A percentile compares a stretch with the other conserved stretches of the same genome.
Conservation (phyloP, 306 rosid genomes). For the Dicorynia guianensis region DNA sequence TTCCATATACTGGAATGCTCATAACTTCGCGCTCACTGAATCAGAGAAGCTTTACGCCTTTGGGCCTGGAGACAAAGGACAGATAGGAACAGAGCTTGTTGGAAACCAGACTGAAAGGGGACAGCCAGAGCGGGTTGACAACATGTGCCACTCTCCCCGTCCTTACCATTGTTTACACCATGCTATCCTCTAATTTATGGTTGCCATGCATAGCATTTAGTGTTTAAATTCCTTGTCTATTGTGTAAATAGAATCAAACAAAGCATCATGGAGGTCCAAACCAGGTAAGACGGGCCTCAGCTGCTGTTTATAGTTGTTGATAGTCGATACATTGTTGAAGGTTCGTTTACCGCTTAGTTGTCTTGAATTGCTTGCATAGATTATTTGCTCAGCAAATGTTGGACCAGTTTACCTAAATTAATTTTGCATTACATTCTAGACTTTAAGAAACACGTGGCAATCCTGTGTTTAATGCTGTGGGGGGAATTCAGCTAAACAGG, state of each 20-base stretch:
- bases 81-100: slow-evolving; percentile 79
- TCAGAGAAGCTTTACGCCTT: slow-evolving; percentile 91
- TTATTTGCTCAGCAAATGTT: slow-evolving; percentile 35
- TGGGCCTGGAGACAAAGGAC: slow-evolving; percentile 97
- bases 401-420: not conserved
- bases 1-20: slow-evolving; percentile 92
- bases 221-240: slow-evolving; percentile 55
- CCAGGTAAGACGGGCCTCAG: slow-evolving; percentile 57
- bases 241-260: slow-evolving; percentile 67
- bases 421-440: not conserved
- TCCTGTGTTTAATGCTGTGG: not conserved
- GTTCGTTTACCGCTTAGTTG: slow-evolving; percentile 47
- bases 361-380: slow-evolving; percentile 47
- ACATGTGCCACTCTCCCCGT: slow-evolving; percentile 2
- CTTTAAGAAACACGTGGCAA: not conserved
- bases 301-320: slow-evolving; percentile 45
- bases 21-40: slow-evolving; percentile 91
- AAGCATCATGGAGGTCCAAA: slow-evolving; percentile 53
- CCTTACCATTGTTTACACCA: slow-evolving; percentile 38
- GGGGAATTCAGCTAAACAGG: not conserved
- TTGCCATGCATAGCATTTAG: slow-evolving; percentile 62
- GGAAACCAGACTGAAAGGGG: slow-evolving; percentile 82
- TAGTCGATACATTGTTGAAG: slow-evolving; percentile 63
- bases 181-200: slow-evolving; percentile 55
- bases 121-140: slow-evolving; percentile 71